Percentiles rank a stretch among this genome's conserved stretches.
These are phyloP conservation scores for Trametopsis cervina DNA, from an alignment of 768 basidiomycete species.

Conservation along the genomic window DNA sequence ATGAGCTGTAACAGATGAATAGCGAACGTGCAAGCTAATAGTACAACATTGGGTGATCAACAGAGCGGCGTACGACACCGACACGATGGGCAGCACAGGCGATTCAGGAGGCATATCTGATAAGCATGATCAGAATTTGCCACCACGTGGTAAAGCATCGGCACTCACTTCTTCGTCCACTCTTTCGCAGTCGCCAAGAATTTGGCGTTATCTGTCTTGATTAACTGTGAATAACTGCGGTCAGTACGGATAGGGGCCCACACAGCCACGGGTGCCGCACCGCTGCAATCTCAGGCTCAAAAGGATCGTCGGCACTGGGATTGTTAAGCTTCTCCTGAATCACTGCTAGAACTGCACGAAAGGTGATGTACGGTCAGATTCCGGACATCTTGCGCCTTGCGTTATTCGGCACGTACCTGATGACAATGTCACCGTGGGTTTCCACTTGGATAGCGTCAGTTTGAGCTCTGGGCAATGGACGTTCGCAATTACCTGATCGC, in stretches of 20 bases:
- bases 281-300: constrained; percentile 81
- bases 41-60: too few relatives aligned
- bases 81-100: too few relatives aligned
- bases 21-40: too few relatives aligned
- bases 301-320: constrained; percentile 83
- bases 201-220: constrained; percentile 72
- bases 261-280: constrained; percentile 49
- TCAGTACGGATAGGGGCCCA: too few relatives aligned
- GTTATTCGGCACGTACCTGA: constrained; percentile 40
- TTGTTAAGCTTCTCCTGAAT: constrained; percentile 86
- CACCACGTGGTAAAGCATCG: background rate
- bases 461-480: background rate
- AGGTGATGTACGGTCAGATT: too few relatives aligned
- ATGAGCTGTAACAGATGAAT: too few relatives aligned
- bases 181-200: constrained; percentile 77
- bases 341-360: constrained; percentile 52
- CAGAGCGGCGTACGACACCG: too few relatives aligned
- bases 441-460: constrained; percentile 51
- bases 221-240: constrained; percentile 33
- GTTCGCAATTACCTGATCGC: constrained; percentile 60
- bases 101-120: constrained; percentile 16
- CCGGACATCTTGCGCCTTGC: background rate
- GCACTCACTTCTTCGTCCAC: constrained; percentile 71
- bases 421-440: constrained; percentile 68
- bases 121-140: constrained; percentile 1